Base-by-base conservation (phyloP, 2,329 filamentous ascomycete genomes). In the Stagonosporopsis rhizophila region DNA sequence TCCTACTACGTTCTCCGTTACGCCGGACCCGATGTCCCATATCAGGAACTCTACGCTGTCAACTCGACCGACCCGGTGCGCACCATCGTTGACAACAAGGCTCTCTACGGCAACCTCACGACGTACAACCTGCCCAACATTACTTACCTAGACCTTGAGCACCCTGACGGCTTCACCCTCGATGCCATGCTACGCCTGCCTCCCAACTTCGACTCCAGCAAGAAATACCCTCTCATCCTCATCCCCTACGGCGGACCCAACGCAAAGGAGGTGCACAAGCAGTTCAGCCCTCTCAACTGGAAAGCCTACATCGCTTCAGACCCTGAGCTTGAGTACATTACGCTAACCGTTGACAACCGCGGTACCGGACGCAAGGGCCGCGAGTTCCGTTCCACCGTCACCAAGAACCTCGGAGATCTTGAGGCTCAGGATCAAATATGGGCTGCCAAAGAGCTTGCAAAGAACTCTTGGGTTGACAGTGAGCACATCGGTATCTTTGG, bases 391-490 rank as follows among this genome's bases (percentile, higher is more conserved):
- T 80, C 82, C 1, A 66, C 79, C 1, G 86, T 90, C 0, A 77
- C 85, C 0, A 79, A 79, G 2, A 85, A 85, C 22, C 82, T 90
- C 0, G 88, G 88, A 14, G 80, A 82, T 28, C 79, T 89, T 2
- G 88, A 90, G 67, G 82, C 87, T 0, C 72, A 82, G 19, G 88
- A 90, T 68, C 88, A 90, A 69, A 83, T 89, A 63, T 89, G 84
- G 82, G 87, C 87, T 0, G 87, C 87, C 0, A 77, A 82, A 56
- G 73, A 86, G 67, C 78, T 88, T 3, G 78, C 80, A 0, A 77
- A 79, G 53, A 78, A 82, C 56, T 52, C 74, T 0, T 90, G 81
- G 69, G 80, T 89, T 54, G 84, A 90, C 66, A 71, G 76, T 1
- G 71, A 82, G 11, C 83, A 87, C 65, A 80, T 90, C 14, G 87